Evolutionary conservation across 2,329 filamentous ascomycete genomes (phyloP), one percentile per base, ranked within the genome.

Genomic region (Pestalotiopsis sp.): DNA sequence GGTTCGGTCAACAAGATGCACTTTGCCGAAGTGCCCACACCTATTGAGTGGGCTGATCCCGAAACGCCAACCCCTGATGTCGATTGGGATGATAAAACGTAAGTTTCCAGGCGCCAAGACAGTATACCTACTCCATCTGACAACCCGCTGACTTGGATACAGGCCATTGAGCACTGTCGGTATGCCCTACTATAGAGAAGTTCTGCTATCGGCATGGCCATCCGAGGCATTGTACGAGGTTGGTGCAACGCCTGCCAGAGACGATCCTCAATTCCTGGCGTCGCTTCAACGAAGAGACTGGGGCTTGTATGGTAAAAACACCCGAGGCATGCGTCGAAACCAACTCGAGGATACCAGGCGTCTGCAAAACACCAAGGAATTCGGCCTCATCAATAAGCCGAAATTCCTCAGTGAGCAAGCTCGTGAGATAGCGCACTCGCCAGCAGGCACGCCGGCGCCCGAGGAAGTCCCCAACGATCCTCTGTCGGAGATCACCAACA

Each of bases 321-420:
- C 92, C 1, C 88, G 90, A 25, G 92, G 91, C 60, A 83, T 89
- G 7, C 89, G 89, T 27, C 89, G 96, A 67, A 96, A 99, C 75
- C 94, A 98, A 77, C 87, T 92, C 2, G 93, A 96, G 75, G 90
- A 93, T 73, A 94, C 92, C 11, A 90, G 93, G 60, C 64, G 67
- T 23, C 38, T 68, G 36, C 85, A 87, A 57, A 77, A 85, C 45
- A 87, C 91, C 67, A 90, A 89, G 64, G 81, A 85, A 0, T 86
- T 88, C 56, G 87, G 89, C 58, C 86, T 91, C 73, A 90, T 89
- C 73, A 90, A 88, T 74, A 91, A 93, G 1, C 96, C 96, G 3
- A 98, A 95, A 74, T 98, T 99, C 77, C 82, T 99, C 67, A 98
- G 96, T 78, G 95, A 99, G 78, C 97, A 97, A 80, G 92, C 93